phyloP scores from a whole-genome alignment of 73 alveolate species.

The Uronychia setigera region DNA sequence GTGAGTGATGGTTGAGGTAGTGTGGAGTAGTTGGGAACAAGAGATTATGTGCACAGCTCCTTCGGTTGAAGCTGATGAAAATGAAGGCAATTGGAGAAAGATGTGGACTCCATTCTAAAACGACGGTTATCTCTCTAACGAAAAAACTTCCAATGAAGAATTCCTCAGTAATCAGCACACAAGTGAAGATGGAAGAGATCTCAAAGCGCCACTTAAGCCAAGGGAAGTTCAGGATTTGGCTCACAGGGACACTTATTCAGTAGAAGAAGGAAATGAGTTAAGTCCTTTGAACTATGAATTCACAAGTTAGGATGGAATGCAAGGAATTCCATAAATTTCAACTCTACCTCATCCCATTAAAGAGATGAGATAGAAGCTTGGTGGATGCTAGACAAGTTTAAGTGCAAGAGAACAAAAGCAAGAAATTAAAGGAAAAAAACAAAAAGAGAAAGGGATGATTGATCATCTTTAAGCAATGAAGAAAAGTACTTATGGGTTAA shows the following conservation, averaged over 20 bases:
- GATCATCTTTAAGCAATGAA: neutral
- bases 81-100: neutral
- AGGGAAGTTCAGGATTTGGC: neutral
- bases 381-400: too few relatives aligned
- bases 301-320: too few relatives aligned
- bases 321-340: too few relatives aligned
- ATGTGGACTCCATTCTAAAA: neutral
- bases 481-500: neutral
- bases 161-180: neutral
- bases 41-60: too few relatives aligned
- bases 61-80: neutral
- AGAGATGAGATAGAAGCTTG: too few relatives aligned
- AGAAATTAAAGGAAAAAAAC: too few relatives aligned
- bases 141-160: neutral
- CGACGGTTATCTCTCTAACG: neutral
- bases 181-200: neutral
- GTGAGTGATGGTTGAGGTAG: slow-evolving; percentile 4
- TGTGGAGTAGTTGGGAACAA: neutral
- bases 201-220: neutral
- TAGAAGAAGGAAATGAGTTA: neutral
- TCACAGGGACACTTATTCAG: neutral
- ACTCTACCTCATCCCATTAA: too few relatives aligned
- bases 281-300: too few relatives aligned
- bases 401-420: too few relatives aligned
- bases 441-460: too few relatives aligned